Conservation (phyloP, 176 grass and related monocot species). For the Microstegium vimineum region DNA sequence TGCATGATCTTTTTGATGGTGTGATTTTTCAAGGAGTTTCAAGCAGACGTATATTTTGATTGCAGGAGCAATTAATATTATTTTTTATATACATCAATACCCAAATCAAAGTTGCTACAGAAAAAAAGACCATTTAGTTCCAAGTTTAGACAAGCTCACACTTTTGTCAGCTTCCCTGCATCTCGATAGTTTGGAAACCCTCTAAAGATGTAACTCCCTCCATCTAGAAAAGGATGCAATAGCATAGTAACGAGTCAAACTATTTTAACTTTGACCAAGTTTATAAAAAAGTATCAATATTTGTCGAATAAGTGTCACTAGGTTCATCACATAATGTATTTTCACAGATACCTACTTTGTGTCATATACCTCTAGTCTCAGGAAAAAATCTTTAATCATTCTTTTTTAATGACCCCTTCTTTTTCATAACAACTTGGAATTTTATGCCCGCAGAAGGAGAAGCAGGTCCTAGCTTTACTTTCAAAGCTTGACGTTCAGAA, state of each 20-base stretch:
- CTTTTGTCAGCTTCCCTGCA: background rate
- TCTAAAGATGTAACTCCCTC: background rate
- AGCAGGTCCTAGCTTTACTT: conserved; percentile 73
- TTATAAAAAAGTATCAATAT: background rate
- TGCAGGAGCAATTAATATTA: background rate
- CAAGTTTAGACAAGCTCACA: background rate
- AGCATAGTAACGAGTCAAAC: background rate
- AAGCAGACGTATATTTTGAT: background rate
- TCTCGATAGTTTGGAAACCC: background rate
- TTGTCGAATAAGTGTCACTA: background rate
- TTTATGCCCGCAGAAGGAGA: conserved; percentile 60
- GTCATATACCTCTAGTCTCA: background rate
- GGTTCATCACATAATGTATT: background rate
- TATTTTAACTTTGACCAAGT: background rate
- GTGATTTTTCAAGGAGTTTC: background rate
- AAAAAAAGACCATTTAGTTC: background rate
- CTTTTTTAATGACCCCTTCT: background rate
- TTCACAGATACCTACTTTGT: background rate
- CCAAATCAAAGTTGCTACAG: conserved; percentile 9
- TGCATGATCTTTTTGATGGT: background rate
- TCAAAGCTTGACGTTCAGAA: conserved; percentile 80
- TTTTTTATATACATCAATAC: background rate
- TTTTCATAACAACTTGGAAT: background rate
- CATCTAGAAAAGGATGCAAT: background rate
- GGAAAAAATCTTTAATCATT: background rate